Base-by-base conservation (phyloP, 2,329 filamentous ascomycete species). In the Paraconiothyrium sp. region DNA sequence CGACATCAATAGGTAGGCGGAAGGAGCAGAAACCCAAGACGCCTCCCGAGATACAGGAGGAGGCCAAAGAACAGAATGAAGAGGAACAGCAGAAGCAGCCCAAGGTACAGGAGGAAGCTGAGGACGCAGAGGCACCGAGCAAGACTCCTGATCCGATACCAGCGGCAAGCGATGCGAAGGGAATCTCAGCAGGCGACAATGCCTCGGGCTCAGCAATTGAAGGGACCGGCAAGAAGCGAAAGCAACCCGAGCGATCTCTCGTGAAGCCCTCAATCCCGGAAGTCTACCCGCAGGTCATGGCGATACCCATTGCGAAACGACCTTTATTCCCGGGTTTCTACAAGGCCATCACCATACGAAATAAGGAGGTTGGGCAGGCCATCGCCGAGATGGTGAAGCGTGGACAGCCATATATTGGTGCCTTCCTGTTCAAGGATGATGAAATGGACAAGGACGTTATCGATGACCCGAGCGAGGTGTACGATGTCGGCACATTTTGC, bases 291-390 rank as follows among this genome's bases (percentile, higher is more conserved):
- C 95, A 98, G 77, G 94, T 99, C 58, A 92, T 99, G 86, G 94
- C 94, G 2, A 97, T 99, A 59, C 95, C 95, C 8, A 97, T 99
- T 72, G 92, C 93, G 32, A 93, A 96, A 78, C 87, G 95, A 57
- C 95, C 95, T 11, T 83, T 99, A 13, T 99, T 98, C 80, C 95
- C 95, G 1, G 95, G 95, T 1, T 99, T 98, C 80, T 99, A 99
- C 84, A 99, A 99, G 81, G 94, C 95, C 10, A 95, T 99, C 69
- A 99, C 94, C 3, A 97, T 99, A 69, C 90, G 92, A 76, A 93
- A 99, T 74, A 92, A 92, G 20, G 92, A 95, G 70, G 95, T 99
- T 39, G 91, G 94, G 14, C 89, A 90, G 43, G 95, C 95, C 24
- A 97, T 99, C 68, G 91, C 94, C 61, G 96, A 99, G 76, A 95